phyloP scores from a whole-genome alignment of 805 yeast species.

The Saturnispora hagleri region DNA sequence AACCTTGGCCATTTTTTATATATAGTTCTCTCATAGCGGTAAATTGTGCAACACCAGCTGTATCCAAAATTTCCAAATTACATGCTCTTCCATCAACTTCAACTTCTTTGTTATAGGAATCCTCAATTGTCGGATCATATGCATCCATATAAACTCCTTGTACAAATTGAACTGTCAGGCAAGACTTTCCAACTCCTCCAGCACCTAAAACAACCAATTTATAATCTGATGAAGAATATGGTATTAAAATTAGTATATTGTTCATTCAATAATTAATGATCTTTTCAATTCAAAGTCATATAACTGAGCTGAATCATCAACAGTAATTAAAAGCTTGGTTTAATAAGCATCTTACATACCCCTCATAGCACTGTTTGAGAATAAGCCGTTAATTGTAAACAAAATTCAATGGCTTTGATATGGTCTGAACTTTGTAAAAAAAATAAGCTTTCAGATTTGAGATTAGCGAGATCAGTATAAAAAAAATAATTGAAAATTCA shows the following conservation, averaged over 20 bases:
- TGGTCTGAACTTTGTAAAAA: background rate
- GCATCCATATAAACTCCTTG: constrained; percentile 85
- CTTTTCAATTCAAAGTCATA: no score
- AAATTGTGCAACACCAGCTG: constrained; percentile 74
- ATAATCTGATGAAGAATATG: constrained; percentile 44
- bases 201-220: constrained; percentile 90
- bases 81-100: constrained; percentile 84
- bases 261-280: background rate
- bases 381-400: background rate
- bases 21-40: constrained; percentile 91
- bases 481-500: no score
- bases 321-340: no score
- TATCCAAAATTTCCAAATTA: constrained; percentile 66
- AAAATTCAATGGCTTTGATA: background rate
- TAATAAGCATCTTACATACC: constrained; percentile 2
- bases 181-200: constrained; percentile 96
- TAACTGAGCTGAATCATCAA: background rate
- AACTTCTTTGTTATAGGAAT: constrained; percentile 82
- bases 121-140: constrained; percentile 96
- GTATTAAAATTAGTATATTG: background rate
- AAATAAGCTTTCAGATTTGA: background rate
- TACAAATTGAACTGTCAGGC: constrained; percentile 84
- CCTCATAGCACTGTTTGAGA: constrained; percentile 2
- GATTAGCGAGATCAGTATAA: background rate
- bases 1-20: constrained; percentile 79